Conservation (phyloP, 345 rosid genomes). For the Lepidium didymum region DNA sequence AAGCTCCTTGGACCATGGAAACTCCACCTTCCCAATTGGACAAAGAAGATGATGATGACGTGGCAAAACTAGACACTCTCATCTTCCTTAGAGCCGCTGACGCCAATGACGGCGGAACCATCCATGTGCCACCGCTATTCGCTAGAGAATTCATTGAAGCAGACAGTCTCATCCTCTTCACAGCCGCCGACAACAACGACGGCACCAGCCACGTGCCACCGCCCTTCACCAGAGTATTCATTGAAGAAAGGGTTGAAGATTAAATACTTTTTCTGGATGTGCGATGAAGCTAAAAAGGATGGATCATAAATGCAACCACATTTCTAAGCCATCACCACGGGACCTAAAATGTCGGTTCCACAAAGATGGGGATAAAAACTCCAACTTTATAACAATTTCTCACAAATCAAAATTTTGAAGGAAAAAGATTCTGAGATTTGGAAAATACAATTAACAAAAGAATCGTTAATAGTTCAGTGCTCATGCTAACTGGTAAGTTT, state of each 20-base stretch:
- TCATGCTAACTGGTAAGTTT: neutral
- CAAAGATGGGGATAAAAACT: slow-evolving; percentile 1
- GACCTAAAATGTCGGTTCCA: slow-evolving; percentile 5
- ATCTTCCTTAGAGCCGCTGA: neutral
- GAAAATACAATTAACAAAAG: neutral
- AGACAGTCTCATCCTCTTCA: neutral
- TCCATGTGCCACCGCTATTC: slow-evolving; percentile 16
- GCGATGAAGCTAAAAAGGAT: slow-evolving; percentile 2
- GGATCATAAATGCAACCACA: slow-evolving; percentile 19
- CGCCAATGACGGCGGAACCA: neutral
- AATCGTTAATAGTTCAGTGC: neutral
- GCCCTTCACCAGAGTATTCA: slow-evolving; percentile 18
- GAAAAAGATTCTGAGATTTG: neutral
- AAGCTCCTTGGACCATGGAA: slow-evolving; percentile 91
- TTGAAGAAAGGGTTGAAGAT: neutral
- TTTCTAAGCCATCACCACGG: slow-evolving; percentile 15
- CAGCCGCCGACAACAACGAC: neutral
- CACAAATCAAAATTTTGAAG: neutral
- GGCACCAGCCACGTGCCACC: slow-evolving; percentile 14
- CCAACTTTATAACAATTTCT: neutral
- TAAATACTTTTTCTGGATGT: neutral
- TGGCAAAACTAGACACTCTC: slow-evolving; percentile 16
- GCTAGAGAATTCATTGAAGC: slow-evolving; percentile 13
- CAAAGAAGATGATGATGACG: slow-evolving; percentile 32
- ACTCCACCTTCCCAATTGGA: slow-evolving; percentile 65